Evolutionary conservation across 208 protist species (phyloP).

Genomic region (Vickermania spadyakhi): DNA sequence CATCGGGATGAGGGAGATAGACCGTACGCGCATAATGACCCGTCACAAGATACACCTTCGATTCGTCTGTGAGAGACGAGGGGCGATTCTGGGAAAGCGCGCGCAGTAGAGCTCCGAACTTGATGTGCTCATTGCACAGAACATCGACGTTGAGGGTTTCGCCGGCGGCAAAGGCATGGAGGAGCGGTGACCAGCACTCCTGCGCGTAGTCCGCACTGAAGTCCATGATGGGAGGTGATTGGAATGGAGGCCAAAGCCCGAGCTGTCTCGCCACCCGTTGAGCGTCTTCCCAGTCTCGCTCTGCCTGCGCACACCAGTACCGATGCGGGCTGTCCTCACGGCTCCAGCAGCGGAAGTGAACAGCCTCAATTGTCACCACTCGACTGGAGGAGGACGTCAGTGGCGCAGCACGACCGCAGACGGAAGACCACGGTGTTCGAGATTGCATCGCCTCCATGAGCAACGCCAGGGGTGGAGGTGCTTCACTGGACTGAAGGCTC

Average conservation of each 20-base stretch:
- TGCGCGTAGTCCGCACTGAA: constrained; percentile 35
- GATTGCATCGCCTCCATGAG: constrained; percentile 15
- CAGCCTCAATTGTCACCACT: constrained; percentile 24
- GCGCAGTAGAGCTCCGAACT: constrained; percentile 45
- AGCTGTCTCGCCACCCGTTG: constrained; percentile 32
- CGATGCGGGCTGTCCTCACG: constrained; percentile 41
- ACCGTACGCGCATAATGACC: constrained; percentile 68
- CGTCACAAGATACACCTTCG: constrained; percentile 28
- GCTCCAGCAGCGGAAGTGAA: constrained; percentile 54
- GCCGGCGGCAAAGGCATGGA: constrained; percentile 47
- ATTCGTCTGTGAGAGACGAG: no score
- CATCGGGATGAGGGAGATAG: background rate
- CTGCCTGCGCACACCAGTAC: constrained; percentile 39
- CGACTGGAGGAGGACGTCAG: no score
- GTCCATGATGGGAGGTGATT: constrained; percentile 28
- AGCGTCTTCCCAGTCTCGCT: constrained; percentile 58
- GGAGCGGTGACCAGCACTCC: constrained; percentile 65
- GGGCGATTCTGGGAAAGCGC: no score
- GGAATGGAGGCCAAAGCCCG: constrained; percentile 14
- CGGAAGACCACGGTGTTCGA: constrained; percentile 16
- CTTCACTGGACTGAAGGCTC: constrained; percentile 16
- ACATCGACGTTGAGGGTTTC: constrained; percentile 76
- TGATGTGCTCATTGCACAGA: constrained; percentile 68
- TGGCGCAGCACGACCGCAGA: no score
- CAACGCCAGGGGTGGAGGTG: constrained; percentile 8